Evolutionary conservation across 2,329 filamentous ascomycete genomes (phyloP), one percentile per base, ranked within the genome.

Genomic region (Fusarium sp.): DNA sequence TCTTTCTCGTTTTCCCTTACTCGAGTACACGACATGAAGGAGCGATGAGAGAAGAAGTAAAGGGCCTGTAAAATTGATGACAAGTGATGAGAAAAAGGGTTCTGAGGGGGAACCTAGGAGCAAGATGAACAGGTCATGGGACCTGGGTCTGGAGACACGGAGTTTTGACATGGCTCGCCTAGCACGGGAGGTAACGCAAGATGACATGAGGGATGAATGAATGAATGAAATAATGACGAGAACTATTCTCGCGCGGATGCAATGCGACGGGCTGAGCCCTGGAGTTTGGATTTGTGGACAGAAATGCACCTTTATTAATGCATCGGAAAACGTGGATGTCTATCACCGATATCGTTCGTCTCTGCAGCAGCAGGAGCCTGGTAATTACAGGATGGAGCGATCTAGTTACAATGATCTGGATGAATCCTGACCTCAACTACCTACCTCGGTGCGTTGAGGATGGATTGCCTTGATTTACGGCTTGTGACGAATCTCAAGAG

Each of bases 21-120:
- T 57, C 31, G 41, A 57, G 53, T 63, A 65, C 60, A 69, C 71
- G 63, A 60, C 39, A 71, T 70, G 62, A 62, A 50, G 62, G 52
- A 39, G 39, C 55, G 37, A 30, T 30, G 46, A 47, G 23, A 13
- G 31, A 68, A 51, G 56, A 64, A 62, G 53, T 57, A 55, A 68
- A 54, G 64, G 60, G 55, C 37, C 40, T 68, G 63, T 70, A 61
- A 68, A 61, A 70, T 58, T 70, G 56, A 65, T 53, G 60, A 65
- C 44, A 50, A 60, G 62, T 36, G 66, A 47, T 62, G 60, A 63
- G 43, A 31, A 43, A 52, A 36, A 12, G 37, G 28, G 39, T 57
- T 34, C 43, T 48, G 51, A 48, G 36, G 39, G 41, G 41, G 30
- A 48, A n/a, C n/a, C n/a, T n/a, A n/a, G n/a, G n/a, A n/a, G n/a